Percentiles rank a stretch among this genome's conserved stretches.
Conservation (phyloP, 75 land plant species). For the Gnetum montanum region DNA sequence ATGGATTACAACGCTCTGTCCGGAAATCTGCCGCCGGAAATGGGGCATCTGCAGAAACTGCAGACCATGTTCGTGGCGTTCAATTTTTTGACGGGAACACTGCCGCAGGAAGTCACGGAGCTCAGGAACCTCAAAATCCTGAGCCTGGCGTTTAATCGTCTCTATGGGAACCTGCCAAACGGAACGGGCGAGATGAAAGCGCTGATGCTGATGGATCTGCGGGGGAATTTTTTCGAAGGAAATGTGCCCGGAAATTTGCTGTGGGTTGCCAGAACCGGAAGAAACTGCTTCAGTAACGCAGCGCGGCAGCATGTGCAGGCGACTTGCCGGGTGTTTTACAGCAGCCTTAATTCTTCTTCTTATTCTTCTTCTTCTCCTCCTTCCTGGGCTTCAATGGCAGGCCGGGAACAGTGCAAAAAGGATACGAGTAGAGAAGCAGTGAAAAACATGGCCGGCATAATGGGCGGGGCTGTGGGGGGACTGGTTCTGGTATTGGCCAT, state of each 20-base stretch:
- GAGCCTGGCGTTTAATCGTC: constrained; percentile 11
- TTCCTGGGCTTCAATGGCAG: no score
- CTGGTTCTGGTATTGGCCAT: constrained; percentile 3
- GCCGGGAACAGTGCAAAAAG: neutral
- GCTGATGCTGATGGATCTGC: constrained; percentile 8
- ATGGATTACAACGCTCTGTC: neutral
- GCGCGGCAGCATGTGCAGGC: constrained; percentile 9
- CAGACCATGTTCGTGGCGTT: neutral
- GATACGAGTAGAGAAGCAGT: no score
- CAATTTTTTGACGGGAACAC: constrained; percentile 5
- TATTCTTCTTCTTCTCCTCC: neutral
- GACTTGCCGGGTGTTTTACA: constrained; percentile 10
- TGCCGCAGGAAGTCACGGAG: constrained; percentile 6
- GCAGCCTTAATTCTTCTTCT: neutral
- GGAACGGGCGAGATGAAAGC: neutral
- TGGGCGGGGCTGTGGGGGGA: constrained; percentile 14
- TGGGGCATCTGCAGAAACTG: neutral
- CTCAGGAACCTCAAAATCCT: constrained; percentile 1
- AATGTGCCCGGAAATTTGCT: neutral
- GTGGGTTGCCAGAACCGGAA: neutral
- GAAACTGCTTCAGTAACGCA: constrained; percentile 14
- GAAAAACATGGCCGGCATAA: constrained; percentile 2
- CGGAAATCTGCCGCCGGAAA: neutral
- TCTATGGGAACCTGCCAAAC: constrained; percentile 12
- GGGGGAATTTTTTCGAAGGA: constrained; percentile 14